Percentiles rank a stretch among this genome's conserved stretches.
phyloP scores from a whole-genome alignment of 1,284 basidiomycete genomes.

The Trametes sp. region DNA sequence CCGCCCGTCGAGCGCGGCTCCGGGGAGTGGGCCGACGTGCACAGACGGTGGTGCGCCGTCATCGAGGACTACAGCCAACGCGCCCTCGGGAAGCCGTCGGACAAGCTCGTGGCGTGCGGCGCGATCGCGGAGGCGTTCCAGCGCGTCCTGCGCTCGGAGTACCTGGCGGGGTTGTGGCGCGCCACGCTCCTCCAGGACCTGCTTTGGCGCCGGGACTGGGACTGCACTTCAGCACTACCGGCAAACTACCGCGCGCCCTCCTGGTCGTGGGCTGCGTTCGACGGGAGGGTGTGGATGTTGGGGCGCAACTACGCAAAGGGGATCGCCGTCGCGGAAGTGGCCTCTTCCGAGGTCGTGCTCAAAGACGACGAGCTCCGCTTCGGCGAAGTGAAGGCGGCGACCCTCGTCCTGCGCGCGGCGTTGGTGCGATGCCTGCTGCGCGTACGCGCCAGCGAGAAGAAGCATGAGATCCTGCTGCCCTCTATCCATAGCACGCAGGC shows the following conservation, averaged over 20 bases:
- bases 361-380: not conserved
- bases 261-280: conserved; percentile 26
- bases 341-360: not conserved
- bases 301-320: not conserved
- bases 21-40: conserved; percentile 1
- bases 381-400: not conserved
- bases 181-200: conserved; percentile 19
- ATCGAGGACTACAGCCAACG: conserved; percentile 27
- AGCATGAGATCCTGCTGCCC: no score
- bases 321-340: not conserved
- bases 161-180: conserved; percentile 28
- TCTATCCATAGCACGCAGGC: no score
- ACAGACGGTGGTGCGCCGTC: conserved; percentile 19
- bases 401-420: not conserved
- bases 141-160: conserved; percentile 21
- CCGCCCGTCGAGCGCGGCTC: not conserved
- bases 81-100: conserved; percentile 11
- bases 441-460: no score
- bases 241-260: conserved; percentile 20
- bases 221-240: not conserved
- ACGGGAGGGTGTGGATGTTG: not conserved
- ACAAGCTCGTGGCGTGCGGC: conserved; percentile 29
- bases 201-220: conserved; percentile 19
- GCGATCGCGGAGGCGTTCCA: conserved; percentile 26
- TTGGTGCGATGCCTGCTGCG: not conserved